These are phyloP conservation scores for Drechslerella coelobrocha DNA, from an alignment of 2,329 filamentous ascomycete species.

Conservation along the genomic window DNA sequence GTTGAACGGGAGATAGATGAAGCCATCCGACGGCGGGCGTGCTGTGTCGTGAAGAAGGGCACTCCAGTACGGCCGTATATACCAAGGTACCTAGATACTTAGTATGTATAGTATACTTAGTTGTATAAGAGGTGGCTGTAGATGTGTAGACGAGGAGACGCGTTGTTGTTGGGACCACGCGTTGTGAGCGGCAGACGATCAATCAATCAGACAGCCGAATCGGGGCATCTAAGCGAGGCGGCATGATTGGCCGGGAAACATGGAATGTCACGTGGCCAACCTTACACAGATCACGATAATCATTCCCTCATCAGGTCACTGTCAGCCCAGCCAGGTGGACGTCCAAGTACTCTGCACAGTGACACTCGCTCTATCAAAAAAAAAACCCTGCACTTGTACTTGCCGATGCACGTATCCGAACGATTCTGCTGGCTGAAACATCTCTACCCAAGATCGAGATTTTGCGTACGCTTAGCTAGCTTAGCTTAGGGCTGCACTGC, in stretches of 20 bases:
- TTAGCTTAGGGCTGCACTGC: too few relatives aligned
- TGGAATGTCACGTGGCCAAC: conserved; percentile 33
- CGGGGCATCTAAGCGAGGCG: conserved; percentile 16
- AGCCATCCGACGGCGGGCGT: conserved; percentile 6
- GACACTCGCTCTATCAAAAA: too few relatives aligned
- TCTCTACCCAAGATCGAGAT: too few relatives aligned
- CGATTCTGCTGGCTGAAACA: too few relatives aligned
- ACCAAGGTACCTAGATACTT: background rate
- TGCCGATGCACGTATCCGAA: too few relatives aligned
- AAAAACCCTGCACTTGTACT: too few relatives aligned
- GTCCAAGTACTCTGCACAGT: background rate
- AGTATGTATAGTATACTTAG: background rate
- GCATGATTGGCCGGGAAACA: conserved; percentile 23
- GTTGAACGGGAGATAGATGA: conserved; percentile 9
- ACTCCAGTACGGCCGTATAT: background rate
- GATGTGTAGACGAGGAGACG: conserved; percentile 1
- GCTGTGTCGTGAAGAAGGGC: background rate
- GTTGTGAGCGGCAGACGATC: conserved; percentile 18
- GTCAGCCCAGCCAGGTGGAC: conserved; percentile 3
- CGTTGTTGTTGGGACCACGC: conserved; percentile 28
- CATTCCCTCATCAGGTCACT: conserved; percentile 20
- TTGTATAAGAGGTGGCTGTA: conserved; percentile 2
- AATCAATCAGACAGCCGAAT: conserved; percentile 27
- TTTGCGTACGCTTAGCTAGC: too few relatives aligned
- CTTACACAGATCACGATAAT: conserved; percentile 13